Conservation (phyloP, 495 filamentous ascomycete species). For the Letharia columbiana region DNA sequence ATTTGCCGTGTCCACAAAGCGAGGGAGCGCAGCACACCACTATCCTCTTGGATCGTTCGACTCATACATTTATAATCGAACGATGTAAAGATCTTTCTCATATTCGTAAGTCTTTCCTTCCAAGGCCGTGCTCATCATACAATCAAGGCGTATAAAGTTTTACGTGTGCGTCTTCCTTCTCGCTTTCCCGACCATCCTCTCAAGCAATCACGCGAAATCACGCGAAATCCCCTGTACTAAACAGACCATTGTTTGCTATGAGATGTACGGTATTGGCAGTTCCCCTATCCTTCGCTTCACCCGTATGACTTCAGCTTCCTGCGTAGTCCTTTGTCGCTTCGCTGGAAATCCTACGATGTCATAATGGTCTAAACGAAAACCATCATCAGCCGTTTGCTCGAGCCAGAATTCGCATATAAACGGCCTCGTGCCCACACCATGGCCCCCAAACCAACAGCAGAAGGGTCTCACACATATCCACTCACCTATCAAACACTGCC, state of each 20-base stretch:
- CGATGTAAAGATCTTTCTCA: background rate
- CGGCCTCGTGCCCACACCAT: background rate
- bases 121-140: background rate
- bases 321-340: background rate
- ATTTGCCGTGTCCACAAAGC: background rate
- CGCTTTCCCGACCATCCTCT: background rate
- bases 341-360: background rate
- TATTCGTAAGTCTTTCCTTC: background rate
- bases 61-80: background rate
- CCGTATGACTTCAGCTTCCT: constrained; percentile 2
- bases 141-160: background rate
- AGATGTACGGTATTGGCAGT: background rate
- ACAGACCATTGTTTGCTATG: background rate
- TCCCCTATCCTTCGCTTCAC: background rate
- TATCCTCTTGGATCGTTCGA: background rate
- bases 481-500: background rate
- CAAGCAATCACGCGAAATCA: background rate
- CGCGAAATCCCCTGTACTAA: background rate
- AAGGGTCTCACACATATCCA: background rate
- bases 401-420: background rate
- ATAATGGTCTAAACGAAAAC: background rate
- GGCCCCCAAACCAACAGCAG: background rate
- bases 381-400: background rate
- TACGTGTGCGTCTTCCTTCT: background rate
- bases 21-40: background rate